Base-by-base conservation (phyloP, 495 filamentous ascomycete species). In the Ramalina intermedia region DNA sequence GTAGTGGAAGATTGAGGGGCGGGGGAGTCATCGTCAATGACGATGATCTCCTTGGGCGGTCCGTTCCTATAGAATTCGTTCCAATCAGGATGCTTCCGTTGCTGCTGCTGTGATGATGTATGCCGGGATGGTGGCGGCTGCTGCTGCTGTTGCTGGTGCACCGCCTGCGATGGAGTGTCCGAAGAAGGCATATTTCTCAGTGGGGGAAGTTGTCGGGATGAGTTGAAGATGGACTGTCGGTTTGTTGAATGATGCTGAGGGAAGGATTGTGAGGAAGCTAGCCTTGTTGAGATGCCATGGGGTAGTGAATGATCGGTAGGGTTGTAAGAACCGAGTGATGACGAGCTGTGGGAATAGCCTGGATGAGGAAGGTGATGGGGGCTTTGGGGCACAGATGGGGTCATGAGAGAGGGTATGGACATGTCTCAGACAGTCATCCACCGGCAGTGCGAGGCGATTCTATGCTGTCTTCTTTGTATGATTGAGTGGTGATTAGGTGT, bases 21-120 rank as follows among this genome's bases (percentile, higher is more conserved):
- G 49, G 82, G 82, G 37, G 82, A 79, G n/a, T 84, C 80, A 66
- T 95, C 90, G 57, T 94, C 85, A 62, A 96, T 96, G 51, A 95
- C 81, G 60, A 96, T 95, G 61, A 96, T 76, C 65, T 95, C 89
- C 61, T 89, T 84, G 13, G 90, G 90, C 14, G 90, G 64, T 17
- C 90, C 90, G 66, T 95, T 93, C 62, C 84, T 85, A 65, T 94
- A 96, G 61, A 94, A 96, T 51, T 80, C 76, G 29, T 76, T 67
- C 90, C 90, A 96, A 69, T 96, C 79, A 50, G 85, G 82, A 52
- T 74, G 72, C 54, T 77, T 70, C n/a, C 74, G 73, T 42, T 75
- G 69, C 43, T 73, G 72, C n/a, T 35, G 13, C 16, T 29, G 50
- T 17, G 45, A 44, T 49, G 57, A 56, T 13, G 29, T 13, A 33